Base-by-base conservation (phyloP, 306 rosid genomes). In the Cotoneaster glaucophyllus region DNA sequence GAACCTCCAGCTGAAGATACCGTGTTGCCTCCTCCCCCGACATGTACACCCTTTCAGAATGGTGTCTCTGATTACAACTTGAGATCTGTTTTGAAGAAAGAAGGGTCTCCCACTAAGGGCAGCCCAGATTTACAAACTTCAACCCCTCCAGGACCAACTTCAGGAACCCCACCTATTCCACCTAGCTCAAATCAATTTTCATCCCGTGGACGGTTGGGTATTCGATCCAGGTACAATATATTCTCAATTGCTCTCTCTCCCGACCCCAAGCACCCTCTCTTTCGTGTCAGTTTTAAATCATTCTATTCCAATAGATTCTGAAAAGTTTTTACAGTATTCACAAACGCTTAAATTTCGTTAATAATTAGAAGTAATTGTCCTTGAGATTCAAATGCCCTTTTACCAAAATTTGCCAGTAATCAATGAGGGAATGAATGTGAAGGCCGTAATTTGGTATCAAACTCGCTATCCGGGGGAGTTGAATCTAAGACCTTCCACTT, bases 131-230 rank as follows among this genome's bases (percentile, higher is more conserved):
- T 74, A 13, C 83, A 76, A 81, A 81, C 81, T 80, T 76, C 84
- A 24, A 70, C 80, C 74, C 79, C 85, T 72, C 62, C 85, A 19
- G 95, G 87, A 70, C 88, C 57, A 77, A 48, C 76, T 75, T 82
- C 89, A 5, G 98, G 97, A 75, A 88, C 88, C 77, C 96, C 98
- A 48, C 92, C 92, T 8, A 87, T 89, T 41, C 96, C 98, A 56
- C 95, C 97, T 22, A 81, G 83, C 78, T 70, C 96, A 78, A 93
- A 91, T 62, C 98, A 91, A 58, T 91, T 86, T 82, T 89, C 96
- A 64, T 88, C 91, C 69, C 92, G 93, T 15, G 90, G 91, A 26
- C 89, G 96, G 73, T 24, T 88, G 80, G 92, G 97, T 79, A 88
- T 93, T 85, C 85, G 97, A 28, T 78, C 97, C 74, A 93, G 98